Evolutionary conservation across 257 asterid genomes (phyloP).

Genomic region (Solanum commersonii): DNA sequence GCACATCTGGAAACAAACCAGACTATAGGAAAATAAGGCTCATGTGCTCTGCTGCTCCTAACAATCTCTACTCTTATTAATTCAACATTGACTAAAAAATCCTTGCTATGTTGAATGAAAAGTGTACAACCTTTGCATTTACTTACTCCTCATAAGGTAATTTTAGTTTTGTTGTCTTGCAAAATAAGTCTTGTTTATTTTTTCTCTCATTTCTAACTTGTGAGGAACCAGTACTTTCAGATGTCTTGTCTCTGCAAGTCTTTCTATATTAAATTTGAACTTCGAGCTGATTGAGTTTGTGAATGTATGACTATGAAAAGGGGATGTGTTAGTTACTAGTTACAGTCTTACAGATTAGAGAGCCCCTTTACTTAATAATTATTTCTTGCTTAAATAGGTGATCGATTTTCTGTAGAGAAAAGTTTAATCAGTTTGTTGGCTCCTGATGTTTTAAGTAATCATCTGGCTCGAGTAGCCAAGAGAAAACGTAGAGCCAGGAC

Average conservation of each 20-base stretch:
- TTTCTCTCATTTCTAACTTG: neutral
- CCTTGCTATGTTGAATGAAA: neutral
- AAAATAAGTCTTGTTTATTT: neutral
- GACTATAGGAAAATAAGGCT: neutral
- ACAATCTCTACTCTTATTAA: neutral
- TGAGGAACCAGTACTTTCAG: neutral
- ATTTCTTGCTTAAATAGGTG: neutral
- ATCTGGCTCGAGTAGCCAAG: neutral
- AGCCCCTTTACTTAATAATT: no score
- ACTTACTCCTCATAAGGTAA: neutral
- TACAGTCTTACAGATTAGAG: neutral
- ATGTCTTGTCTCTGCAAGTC: neutral
- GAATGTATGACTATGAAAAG: neutral
- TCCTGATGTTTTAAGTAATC: neutral
- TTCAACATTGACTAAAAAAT: neutral
- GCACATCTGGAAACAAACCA: neutral
- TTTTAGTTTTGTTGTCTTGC: neutral
- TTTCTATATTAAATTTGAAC: neutral
- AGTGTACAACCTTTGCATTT: neutral
- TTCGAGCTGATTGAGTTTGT: neutral
- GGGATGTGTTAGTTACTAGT: neutral
- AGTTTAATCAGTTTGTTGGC: neutral
- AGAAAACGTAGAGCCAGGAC: no score
- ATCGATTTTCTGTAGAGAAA: neutral
- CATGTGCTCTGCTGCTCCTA: neutral